phyloP scores from a whole-genome alignment of 306 rosid genomes.

The Morella rubra region DNA sequence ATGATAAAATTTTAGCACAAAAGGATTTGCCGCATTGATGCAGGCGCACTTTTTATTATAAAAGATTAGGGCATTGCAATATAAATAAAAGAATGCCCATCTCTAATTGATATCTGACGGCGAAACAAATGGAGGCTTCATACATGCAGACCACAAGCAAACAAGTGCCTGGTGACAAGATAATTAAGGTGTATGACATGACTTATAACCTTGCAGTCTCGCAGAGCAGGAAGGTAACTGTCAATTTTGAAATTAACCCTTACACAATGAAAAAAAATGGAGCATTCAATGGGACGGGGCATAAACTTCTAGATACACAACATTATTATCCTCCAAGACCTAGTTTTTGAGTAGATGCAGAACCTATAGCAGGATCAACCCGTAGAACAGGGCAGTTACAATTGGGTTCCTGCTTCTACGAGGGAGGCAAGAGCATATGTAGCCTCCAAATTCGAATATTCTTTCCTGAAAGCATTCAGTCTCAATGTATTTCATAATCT shows the following conservation, averaged over 20 bases:
- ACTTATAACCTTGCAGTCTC: neutral
- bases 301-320: neutral
- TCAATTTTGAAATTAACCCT: neutral
- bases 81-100: neutral
- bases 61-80: neutral
- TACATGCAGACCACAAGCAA: neutral
- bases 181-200: neutral
- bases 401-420: slow-evolving; percentile 4
- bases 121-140: neutral
- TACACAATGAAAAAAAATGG: neutral
- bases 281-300: neutral
- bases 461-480: slow-evolving; percentile 7
- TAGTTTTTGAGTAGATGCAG: neutral
- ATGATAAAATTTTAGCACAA: neutral
- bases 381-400: neutral
- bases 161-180: neutral
- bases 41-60: neutral
- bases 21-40: neutral
- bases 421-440: neutral
- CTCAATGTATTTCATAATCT: slow-evolving; percentile 17
- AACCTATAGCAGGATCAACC: neutral
- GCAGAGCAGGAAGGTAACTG: neutral
- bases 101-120: neutral
- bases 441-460: slow-evolving; percentile 4
- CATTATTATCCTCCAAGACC: neutral